A percentile compares a stretch with the other conserved stretches of the same genome.
phyloP scores from a whole-genome alignment of 352 stramenopile species.

The Pythium rishiriense region DNA sequence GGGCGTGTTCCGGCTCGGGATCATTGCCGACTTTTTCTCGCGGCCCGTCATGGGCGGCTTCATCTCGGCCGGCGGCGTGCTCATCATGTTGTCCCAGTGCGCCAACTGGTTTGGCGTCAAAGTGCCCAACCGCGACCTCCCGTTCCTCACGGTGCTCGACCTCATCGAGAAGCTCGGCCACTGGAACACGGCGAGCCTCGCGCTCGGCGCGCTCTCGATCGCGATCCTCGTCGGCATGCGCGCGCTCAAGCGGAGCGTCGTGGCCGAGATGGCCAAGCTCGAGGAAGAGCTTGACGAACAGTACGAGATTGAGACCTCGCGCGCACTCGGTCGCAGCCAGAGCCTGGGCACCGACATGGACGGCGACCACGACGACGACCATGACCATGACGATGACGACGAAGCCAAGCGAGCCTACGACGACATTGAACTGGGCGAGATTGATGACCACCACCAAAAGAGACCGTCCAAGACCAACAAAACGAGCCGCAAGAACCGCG shows the following conservation, averaged over 20 bases:
- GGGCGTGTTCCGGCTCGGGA: slow-evolving; percentile 77
- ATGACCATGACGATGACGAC: background rate
- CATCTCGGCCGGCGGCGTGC: slow-evolving; percentile 84
- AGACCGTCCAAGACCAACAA: slow-evolving; percentile 14
- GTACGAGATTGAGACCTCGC: slow-evolving; percentile 48
- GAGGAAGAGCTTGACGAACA: slow-evolving; percentile 44
- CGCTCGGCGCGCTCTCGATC: slow-evolving; percentile 60
- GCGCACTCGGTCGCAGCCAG: slow-evolving; percentile 29
- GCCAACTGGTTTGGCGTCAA: slow-evolving; percentile 85
- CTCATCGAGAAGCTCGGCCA: slow-evolving; percentile 60
- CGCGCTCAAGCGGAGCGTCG: slow-evolving; percentile 44
- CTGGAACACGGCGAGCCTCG: slow-evolving; percentile 70
- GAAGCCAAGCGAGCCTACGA: background rate
- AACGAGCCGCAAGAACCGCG: background rate
- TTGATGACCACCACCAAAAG: slow-evolving; percentile 13
- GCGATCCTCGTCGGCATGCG: slow-evolving; percentile 51
- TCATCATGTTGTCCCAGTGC: slow-evolving; percentile 91
- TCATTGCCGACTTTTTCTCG: slow-evolving; percentile 89
- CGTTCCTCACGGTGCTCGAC: slow-evolving; percentile 62
- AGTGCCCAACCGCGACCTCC: slow-evolving; percentile 45
- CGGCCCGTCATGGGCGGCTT: slow-evolving; percentile 91
- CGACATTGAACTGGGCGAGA: slow-evolving; percentile 26
- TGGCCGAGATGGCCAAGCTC: slow-evolving; percentile 37
- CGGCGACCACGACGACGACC: slow-evolving; percentile 21
- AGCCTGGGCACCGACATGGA: slow-evolving; percentile 28